Conservation (phyloP, 1,284 basidiomycete genomes). For the Ganoderma meredithae region DNA sequence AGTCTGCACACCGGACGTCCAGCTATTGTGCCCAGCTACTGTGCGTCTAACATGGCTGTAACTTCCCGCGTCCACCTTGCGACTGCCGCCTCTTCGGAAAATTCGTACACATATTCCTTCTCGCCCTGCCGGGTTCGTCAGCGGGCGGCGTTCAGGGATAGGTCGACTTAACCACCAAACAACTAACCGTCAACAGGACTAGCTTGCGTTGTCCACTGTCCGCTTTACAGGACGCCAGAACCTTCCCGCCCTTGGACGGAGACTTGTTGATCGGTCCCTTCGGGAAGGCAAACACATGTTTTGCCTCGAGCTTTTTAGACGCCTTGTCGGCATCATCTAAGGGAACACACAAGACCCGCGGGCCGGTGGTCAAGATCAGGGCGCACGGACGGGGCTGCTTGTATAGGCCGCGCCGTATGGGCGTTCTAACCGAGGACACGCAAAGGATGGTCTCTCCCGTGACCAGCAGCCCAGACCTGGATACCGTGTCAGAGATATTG, state of each 20-base stretch:
- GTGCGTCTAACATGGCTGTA: neutral
- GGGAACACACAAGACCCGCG: constrained; percentile 26
- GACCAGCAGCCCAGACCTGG: constrained; percentile 24
- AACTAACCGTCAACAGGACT: constrained; percentile 23
- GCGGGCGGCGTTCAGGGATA: neutral
- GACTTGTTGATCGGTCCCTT: neutral
- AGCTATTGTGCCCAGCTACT: constrained; percentile 1
- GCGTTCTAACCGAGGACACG: constrained; percentile 14
- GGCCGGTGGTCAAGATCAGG: constrained; percentile 24
- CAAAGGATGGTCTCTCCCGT: constrained; percentile 19
- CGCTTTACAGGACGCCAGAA: constrained; percentile 7
- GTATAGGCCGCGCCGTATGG: constrained; percentile 24
- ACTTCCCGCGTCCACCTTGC: constrained; percentile 21
- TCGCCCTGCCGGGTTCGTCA: constrained; percentile 12
- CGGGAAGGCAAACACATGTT: constrained; percentile 20
- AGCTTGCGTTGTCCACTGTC: constrained; percentile 9
- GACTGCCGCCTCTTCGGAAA: constrained; percentile 9
- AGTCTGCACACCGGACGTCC: no score
- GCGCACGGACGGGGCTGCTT: constrained; percentile 26
- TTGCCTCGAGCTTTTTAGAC: constrained; percentile 20
- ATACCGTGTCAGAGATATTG: neutral
- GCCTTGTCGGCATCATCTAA: constrained; percentile 18
- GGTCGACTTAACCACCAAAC: neutral
- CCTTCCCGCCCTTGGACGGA: constrained; percentile 3
- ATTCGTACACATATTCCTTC: constrained; percentile 24